Evolutionary conservation across 139 green algal species (phyloP), one percentile per base, ranked within the genome.

Genomic region (Tetradesmus lagerheimii): DNA sequence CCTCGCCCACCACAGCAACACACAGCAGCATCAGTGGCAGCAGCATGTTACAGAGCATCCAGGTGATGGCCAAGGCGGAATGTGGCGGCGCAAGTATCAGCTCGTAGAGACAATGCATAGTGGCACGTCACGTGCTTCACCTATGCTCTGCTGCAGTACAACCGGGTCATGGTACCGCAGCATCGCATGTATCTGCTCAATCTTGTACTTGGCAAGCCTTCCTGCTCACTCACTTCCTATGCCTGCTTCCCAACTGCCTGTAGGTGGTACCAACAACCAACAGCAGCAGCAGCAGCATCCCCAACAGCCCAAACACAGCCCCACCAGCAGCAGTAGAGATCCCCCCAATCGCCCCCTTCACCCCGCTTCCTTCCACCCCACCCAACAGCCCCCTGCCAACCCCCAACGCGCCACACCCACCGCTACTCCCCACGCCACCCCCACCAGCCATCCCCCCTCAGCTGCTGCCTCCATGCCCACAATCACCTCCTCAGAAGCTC

Each of bases 401-500:
- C n/a, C 80, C 80, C 11, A 12, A 71, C 45, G 43, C n/a, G 80
- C 80, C 80, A 4, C 45, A 86, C 45, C 57, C 57, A 0, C 80
- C 80, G 2, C 47, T 86, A n/a, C 80, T 86, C 4, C 45, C 80
- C 35, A 74, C 45, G n/a, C 80, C 80, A n/a, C 80, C n/a, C 0
- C 80, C 80, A 9, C 80, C 80, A 53, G n/a, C 45, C 29, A 18
- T 74, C 14, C 80, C 80, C n/a, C 80, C 80, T 35, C 80, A 86
- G 45, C 80, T 86, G 45, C 45, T 86, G n/a, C 80, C 80, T 1
- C 80, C 80, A 5, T 86, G 80, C 45, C 37, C 64, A 15, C 29
- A 86, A 14, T 47, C 80, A 31, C 80, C 80, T 14, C 43, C 80
- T 45, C 79, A 85, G 41, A 86, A 74, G 80, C 80, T 86, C 5